Conservation (phyloP, 2,329 filamentous ascomycete species). For the Arthrocladium fulminans region DNA sequence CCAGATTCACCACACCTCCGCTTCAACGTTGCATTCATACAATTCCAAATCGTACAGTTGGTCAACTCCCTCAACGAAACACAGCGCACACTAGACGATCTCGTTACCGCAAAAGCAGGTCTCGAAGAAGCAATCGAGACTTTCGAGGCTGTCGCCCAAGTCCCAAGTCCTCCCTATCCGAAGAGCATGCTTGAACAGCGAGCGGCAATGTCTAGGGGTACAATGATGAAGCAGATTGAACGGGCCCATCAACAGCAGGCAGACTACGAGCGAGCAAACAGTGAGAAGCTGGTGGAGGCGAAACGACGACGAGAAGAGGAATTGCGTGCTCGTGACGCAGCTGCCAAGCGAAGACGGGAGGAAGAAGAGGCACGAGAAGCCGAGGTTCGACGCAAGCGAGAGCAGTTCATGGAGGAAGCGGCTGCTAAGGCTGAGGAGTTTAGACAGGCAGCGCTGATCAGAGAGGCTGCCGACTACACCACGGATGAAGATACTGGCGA, state of each 20-base stretch:
- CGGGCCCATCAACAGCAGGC: constrained; percentile 74
- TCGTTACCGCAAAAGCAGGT: constrained; percentile 69
- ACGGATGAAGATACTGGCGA: constrained; percentile 76
- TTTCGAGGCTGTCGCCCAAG: constrained; percentile 51
- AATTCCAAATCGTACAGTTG: constrained; percentile 81
- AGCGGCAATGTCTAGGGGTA: constrained; percentile 94
- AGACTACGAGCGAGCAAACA: constrained; percentile 89
- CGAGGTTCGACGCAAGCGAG: constrained; percentile 77
- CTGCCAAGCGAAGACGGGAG: constrained; percentile 58
- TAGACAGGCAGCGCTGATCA: constrained; percentile 58
- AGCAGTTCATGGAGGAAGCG: constrained; percentile 60
- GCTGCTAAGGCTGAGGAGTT: constrained; percentile 52
- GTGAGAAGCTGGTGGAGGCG: constrained; percentile 74
- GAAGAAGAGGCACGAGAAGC: constrained; percentile 64
- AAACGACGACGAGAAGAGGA: constrained; percentile 73
- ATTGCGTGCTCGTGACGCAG: constrained; percentile 66
- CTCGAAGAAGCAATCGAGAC: constrained; percentile 76
- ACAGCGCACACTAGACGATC: constrained; percentile 67
- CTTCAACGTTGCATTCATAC: constrained; percentile 97
- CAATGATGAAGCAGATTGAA: constrained; percentile 84
- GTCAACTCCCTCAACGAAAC: constrained; percentile 67
- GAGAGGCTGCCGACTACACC: constrained; percentile 68
- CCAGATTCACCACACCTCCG: constrained; percentile 84
- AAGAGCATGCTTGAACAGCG: constrained; percentile 85
- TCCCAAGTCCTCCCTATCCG: constrained; percentile 71